Evolutionary conservation across 2,329 filamentous ascomycete genomes (phyloP).

Genomic region (Fusarium floridanum): DNA sequence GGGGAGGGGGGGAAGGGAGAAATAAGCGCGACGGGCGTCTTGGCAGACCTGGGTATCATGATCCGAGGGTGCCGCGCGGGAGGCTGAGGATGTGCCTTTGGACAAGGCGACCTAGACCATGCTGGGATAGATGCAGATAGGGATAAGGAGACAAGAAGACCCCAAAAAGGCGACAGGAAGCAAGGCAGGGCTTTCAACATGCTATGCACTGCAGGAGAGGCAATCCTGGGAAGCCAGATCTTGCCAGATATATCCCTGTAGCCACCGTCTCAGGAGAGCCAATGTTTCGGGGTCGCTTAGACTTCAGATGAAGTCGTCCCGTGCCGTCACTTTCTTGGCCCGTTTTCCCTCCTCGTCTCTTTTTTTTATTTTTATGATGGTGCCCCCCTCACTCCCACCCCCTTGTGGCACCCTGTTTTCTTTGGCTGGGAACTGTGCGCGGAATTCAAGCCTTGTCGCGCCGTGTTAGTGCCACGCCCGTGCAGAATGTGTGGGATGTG

Average conservation of each 20-base stretch:
- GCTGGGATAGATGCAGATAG: background rate
- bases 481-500: background rate
- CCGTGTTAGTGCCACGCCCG: conserved; percentile 8
- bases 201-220: background rate
- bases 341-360: background rate
- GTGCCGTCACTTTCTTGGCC: background rate
- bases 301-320: conserved; percentile 20
- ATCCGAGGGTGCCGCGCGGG: conserved; percentile 16
- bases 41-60: background rate
- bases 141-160: background rate
- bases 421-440: background rate
- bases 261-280: background rate
- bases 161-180: background rate
- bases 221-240: conserved; percentile 13
- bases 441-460: background rate
- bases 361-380: background rate
- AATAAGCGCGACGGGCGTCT: background rate
- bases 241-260: conserved; percentile 18
- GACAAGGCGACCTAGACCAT: background rate
- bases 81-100: conserved; percentile 11
- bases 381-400: background rate
- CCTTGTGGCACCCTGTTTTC: background rate
- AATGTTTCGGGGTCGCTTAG: conserved; percentile 11
- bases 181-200: background rate
- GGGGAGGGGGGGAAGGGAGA: background rate